Evolutionary conservation across 495 filamentous ascomycete species (phyloP), one percentile per base, ranked within the genome.

Genomic region (Tuber aestivum): DNA sequence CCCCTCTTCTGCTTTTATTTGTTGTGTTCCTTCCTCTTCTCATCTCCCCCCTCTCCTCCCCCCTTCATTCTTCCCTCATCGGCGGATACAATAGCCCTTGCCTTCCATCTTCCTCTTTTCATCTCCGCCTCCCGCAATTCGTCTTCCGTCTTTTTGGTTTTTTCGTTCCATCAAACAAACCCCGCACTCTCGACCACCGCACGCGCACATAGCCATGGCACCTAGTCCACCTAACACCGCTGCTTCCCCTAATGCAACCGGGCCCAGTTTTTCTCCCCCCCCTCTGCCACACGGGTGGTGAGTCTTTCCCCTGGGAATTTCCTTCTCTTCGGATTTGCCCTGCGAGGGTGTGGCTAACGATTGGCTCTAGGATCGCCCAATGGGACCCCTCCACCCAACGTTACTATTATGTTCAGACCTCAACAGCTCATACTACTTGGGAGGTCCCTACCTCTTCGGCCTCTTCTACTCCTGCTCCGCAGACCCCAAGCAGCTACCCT

Each of bases 321-420:
- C n/a, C 70, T 70, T n/a, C 45, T 42, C 69, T 44, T 70, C 48
- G 50, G 16, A 38, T 42, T 21, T 23, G 70, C 3, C 41, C 70
- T 38, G 38, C 50, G 32, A 45, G 40, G 50, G 71, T 35, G 44
- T 65, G 9, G 21, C 72, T 77, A 71, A 78, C 41, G 74, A 71
- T 35, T 42, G 37, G 38, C 38, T 48, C 44, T 50, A 89, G 87
- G 87, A 92, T 94, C 76, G 91, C 92, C 32, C 92, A 95, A 84
- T 94, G 92, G 92, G 92, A 95, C 82, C 90, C 89, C 70, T 82
- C 86, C 69, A 89, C 87, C 72, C 88, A 89, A 69, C 90, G 91
- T 82, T 95, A 94, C 84, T 95, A 95, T 83, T 95, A 88, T 81
- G 92, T 95, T 42, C 91, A 94, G 79, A 86, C 92, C 50, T 88